These are phyloP conservation scores for Pezicula radicicola DNA, from an alignment of 2,329 filamentous ascomycete species.

Conservation along the genomic window DNA sequence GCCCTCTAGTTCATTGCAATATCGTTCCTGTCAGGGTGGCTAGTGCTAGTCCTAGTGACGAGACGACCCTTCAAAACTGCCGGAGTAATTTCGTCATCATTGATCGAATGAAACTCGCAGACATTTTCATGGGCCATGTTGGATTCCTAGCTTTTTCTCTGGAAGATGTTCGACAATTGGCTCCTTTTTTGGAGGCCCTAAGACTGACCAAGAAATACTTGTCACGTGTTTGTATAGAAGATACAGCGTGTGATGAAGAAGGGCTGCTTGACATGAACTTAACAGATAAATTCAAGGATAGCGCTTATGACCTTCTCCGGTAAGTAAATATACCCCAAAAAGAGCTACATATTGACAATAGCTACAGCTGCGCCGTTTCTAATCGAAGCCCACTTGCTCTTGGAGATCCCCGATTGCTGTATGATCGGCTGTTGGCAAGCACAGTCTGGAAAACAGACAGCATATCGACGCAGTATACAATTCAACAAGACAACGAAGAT, in stretches of 20 bases:
- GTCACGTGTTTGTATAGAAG: constrained; percentile 3
- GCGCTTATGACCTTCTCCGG: constrained; percentile 11
- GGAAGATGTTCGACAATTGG: constrained; percentile 7
- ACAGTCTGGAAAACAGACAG: constrained; percentile 2
- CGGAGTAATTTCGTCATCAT: constrained; percentile 4
- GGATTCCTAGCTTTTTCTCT: constrained; percentile 10
- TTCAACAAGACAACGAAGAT: neutral
- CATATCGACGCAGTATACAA: constrained; percentile 6
- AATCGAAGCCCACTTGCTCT: constrained; percentile 7
- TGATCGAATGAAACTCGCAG: constrained; percentile 8
- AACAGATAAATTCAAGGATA: constrained; percentile 7
- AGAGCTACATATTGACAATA: neutral
- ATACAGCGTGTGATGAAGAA: constrained; percentile 7
- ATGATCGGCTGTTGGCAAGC: constrained; percentile 1
- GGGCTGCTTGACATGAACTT: constrained; percentile 2
- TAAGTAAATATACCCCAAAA: constrained; percentile 1
- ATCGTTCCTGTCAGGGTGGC: constrained; percentile 6
- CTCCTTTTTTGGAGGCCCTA: constrained; percentile 8
- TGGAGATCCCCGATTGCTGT: neutral
- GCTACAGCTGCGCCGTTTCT: constrained; percentile 8
- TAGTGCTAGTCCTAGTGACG: neutral
- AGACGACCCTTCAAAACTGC: constrained; percentile 1
- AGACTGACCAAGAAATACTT: constrained; percentile 4
- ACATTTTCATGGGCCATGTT: constrained; percentile 4
- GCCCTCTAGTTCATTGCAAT: neutral